These are phyloP conservation scores for Calonectria honghensis DNA, from an alignment of 2,329 filamentous ascomycete species.

Conservation along the genomic window DNA sequence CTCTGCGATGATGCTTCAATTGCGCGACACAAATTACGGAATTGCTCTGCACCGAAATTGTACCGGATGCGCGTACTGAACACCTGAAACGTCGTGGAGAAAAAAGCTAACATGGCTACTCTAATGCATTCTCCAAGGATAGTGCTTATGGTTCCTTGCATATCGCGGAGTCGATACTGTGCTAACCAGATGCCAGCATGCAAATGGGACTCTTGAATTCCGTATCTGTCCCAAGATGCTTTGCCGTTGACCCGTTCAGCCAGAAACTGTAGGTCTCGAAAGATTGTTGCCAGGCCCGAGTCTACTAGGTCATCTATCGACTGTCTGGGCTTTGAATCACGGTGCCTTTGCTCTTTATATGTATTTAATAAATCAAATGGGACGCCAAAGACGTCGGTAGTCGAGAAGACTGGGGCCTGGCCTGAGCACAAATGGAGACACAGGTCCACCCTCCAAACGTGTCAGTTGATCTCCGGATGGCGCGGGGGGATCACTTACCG, in stretches of 20 bases:
- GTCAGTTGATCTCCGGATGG: background rate
- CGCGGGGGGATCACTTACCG: background rate
- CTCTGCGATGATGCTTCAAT: background rate
- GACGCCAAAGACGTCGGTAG: background rate
- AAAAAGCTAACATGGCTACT: background rate
- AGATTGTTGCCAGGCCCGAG: background rate
- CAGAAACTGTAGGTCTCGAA: background rate
- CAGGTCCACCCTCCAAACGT: background rate
- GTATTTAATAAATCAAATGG: slow-evolving; percentile 9
- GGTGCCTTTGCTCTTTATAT: background rate
- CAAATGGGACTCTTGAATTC: background rate
- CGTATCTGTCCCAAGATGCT: background rate
- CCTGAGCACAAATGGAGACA: slow-evolving; percentile 1
- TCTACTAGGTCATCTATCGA: slow-evolving; percentile 4
- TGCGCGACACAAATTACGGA: background rate
- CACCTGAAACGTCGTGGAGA: slow-evolving; percentile 7
- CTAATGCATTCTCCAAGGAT: background rate
- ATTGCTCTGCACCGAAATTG: background rate
- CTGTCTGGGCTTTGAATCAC: background rate
- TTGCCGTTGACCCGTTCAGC: background rate
- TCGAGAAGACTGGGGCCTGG: background rate
- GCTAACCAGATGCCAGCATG: slow-evolving; percentile 12
- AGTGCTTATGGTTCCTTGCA: background rate
- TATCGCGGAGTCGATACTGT: background rate
- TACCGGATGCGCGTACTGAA: background rate